Base-by-base conservation (phyloP, 2,329 filamentous ascomycete genomes). In the Fusarium sp. region DNA sequence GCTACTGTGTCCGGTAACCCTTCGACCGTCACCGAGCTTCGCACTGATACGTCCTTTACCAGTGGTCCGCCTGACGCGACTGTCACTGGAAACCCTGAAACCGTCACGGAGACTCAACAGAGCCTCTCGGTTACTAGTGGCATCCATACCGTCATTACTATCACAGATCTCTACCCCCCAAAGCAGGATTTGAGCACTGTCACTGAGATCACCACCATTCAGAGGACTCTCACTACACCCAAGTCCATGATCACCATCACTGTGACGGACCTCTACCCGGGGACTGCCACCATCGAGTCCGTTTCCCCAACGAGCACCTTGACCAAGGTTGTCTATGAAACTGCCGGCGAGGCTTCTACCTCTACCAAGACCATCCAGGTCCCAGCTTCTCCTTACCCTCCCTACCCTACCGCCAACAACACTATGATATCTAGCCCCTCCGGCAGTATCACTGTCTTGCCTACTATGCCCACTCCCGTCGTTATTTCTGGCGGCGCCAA, bases 311-410 rank as follows among this genome's bases (percentile, higher is more conserved):
- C 65, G n/a, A 73, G 70, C 62, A 80, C 75, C 17, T 62, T 73
- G 62, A 80, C 78, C 19, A 47, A 73, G 52, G 71, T 76, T 28
- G 69, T 78, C 54, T 81, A 79, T 34, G 69, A 74, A 47, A 79
- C 76, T n/a, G 65, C 46, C 34, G 76, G 75, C 21, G 59, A 72
- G 33, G 64, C 73, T 8, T 64, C 67, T 11, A 75, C 76, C 24
- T 73, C 73, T 26, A 78, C 77, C 58, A 77, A 73, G n/a, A 80
- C 77, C 15, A 71, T 80, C 60, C 74, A 73, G 57, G 70, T 78
- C 22, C 67, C 71, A 4, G 49, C 68, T 4, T 62, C 71, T 34
- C 74, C 69, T 14, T 76, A 75, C 62, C 67, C 71, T 45, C 75
- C 71, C 10, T 77, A 76, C 67, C 65, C 76, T 51, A 70, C 70